phyloP scores from a whole-genome alignment of 768 basidiomycete genomes.

The Leucogyrophana mollusca region DNA sequence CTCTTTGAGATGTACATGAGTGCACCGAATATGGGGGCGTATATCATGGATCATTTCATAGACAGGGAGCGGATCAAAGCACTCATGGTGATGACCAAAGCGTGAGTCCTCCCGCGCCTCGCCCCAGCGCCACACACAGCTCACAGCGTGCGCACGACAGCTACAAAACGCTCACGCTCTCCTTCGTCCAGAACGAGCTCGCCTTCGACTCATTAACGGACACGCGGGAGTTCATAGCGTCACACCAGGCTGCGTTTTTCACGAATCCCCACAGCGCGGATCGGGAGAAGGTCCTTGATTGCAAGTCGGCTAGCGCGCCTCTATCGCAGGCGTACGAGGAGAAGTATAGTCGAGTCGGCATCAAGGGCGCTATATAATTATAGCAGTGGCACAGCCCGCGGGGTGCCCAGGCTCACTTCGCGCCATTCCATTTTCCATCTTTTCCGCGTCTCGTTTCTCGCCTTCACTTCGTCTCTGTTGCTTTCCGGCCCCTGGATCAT shows the following conservation, averaged over 20 bases:
- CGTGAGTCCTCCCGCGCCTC: conserved; percentile 53
- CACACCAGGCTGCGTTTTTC: conserved; percentile 68
- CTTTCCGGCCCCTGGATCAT: too few species aligned
- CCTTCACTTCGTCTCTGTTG: too few species aligned
- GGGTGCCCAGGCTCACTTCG: conserved; percentile 2
- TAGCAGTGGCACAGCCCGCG: too few species aligned
- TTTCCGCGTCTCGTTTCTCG: conserved; percentile 4
- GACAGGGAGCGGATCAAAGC: conserved; percentile 86
- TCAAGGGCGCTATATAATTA: conserved; percentile 86
- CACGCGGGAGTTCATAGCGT: conserved; percentile 65
- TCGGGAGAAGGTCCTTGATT: conserved; percentile 66
- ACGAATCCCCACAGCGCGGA: conserved; percentile 63
- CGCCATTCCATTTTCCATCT: conserved; percentile 16
- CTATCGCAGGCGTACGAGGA: conserved; percentile 70
- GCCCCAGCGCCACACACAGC: conserved; percentile 2
- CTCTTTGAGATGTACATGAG: conserved; percentile 82
- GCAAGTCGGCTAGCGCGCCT: conserved; percentile 55
- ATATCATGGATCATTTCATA: conserved; percentile 99
- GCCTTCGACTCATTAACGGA: conserved; percentile 72
- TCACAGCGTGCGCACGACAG: conserved; percentile 49
- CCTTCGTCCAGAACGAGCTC: conserved; percentile 78
- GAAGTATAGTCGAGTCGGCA: conserved; percentile 83
- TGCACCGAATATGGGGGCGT: conserved; percentile 96
- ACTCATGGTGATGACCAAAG: conserved; percentile 87
- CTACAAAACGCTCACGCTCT: conserved; percentile 75